Conservation (phyloP, 2,329 filamentous ascomycete species). For the Exophiala calicioides region DNA sequence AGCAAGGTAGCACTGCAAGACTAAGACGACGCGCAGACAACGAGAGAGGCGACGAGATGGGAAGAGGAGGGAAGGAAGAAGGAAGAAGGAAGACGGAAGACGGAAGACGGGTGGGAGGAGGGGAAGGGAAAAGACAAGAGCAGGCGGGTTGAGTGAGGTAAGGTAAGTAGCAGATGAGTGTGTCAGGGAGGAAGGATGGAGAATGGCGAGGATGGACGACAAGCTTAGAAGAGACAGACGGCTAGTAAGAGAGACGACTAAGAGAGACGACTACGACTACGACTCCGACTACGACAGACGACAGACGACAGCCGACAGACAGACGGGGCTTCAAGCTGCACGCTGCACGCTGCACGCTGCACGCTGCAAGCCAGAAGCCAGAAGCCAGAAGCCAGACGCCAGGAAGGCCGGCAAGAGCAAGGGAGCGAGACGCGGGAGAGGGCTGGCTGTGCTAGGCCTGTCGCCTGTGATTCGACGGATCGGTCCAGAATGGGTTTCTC, state of each 20-base stretch:
- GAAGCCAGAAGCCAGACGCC: too few species aligned
- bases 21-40: slow-evolving; percentile 30
- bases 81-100: slow-evolving; percentile 27
- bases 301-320: too few species aligned
- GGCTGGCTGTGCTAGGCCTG: too few species aligned
- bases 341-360: neutral
- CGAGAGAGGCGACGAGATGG: slow-evolving; percentile 25
- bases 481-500: too few species aligned
- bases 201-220: neutral
- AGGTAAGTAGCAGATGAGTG: neutral
- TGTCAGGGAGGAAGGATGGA: neutral
- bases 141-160: neutral
- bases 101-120: slow-evolving; percentile 20
- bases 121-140: slow-evolving; percentile 10
- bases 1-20: slow-evolving; percentile 30
- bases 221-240: too few species aligned
- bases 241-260: too few species aligned
- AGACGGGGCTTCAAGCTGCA: neutral
- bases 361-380: too few species aligned
- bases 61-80: slow-evolving; percentile 18
- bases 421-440: too few species aligned
- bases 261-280: too few species aligned
- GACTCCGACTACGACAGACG: too few species aligned
- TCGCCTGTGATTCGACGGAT: too few species aligned
- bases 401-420: too few species aligned